These are phyloP conservation scores for Psilocybe subaeruginosa DNA, from an alignment of 768 basidiomycete genomes.

Conservation along the genomic window DNA sequence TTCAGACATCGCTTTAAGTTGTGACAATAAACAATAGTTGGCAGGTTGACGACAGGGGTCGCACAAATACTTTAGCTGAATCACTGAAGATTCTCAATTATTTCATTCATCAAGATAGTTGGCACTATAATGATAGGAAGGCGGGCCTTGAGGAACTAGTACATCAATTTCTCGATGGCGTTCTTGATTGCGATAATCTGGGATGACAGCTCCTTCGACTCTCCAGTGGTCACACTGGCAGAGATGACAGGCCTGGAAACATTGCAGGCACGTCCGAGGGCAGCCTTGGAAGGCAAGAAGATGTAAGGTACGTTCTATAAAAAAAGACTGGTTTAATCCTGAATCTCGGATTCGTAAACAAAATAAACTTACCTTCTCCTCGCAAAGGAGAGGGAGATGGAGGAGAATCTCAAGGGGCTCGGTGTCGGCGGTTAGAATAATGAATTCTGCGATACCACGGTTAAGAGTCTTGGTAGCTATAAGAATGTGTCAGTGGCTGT, in stretches of 20 bases:
- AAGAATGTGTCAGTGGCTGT: constrained; percentile 9
- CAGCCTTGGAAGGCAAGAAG: constrained; percentile 94
- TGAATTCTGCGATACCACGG: constrained; percentile 97
- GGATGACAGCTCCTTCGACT: constrained; percentile 86
- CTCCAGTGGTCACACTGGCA: constrained; percentile 95
- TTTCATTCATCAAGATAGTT: neutral
- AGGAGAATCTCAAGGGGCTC: constrained; percentile 98
- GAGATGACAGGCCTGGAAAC: constrained; percentile 95
- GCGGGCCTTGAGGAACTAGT: constrained; percentile 24
- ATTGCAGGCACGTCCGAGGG: constrained; percentile 94
- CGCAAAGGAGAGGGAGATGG: constrained; percentile 95
- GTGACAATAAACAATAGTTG: too few species aligned
- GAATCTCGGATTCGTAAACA: neutral
- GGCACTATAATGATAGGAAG: neutral
- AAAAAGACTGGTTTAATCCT: constrained; percentile 5
- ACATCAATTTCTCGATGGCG: constrained; percentile 72
- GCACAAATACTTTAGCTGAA: neutral
- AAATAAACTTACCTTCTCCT: constrained; percentile 79
- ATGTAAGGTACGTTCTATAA: constrained; percentile 93
- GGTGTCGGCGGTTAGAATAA: constrained; percentile 94
- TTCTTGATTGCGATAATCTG: constrained; percentile 89
- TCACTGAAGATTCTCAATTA: neutral
- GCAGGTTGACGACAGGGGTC: neutral
- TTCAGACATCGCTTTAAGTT: too few species aligned
- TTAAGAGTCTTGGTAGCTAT: constrained; percentile 97